phyloP scores from a whole-genome alignment of 345 rosid species.

The Sonneratia caseolaris region DNA sequence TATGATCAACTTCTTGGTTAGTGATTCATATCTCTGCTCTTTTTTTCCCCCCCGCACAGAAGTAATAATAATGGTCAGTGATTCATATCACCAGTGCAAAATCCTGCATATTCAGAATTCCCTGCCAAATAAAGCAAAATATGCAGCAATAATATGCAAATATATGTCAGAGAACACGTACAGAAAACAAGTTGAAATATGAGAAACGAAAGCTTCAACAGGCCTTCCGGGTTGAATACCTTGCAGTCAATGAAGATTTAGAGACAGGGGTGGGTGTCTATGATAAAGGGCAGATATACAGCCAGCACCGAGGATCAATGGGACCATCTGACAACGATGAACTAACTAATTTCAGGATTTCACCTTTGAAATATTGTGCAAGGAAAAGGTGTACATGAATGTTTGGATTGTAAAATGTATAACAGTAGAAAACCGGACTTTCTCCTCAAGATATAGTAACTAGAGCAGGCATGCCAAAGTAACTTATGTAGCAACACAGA shows the following conservation, averaged over 20 bases:
- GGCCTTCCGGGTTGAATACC: too few relatives aligned
- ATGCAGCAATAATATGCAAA: too few relatives aligned
- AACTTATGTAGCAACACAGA: neutral
- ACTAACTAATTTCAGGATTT: neutral
- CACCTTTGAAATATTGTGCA: too few relatives aligned
- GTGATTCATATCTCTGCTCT: too few relatives aligned
- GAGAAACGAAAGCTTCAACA: neutral
- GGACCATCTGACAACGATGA: neutral
- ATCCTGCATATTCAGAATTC: neutral
- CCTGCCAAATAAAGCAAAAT: neutral
- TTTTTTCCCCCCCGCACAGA: too few relatives aligned
- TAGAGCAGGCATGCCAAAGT: neutral
- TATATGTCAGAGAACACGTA: too few relatives aligned
- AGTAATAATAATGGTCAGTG: neutral
- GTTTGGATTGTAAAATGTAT: neutral
- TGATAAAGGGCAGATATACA: too few relatives aligned
- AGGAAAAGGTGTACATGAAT: neutral
- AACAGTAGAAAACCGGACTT: neutral
- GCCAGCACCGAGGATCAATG: neutral
- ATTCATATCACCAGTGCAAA: neutral
- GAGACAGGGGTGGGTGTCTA: too few relatives aligned
- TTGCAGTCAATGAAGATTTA: too few relatives aligned
- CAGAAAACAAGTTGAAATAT: neutral
- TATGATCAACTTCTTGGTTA: neutral
- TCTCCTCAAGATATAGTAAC: neutral